Conservation (phyloP, 2,329 filamentous ascomycete genomes). For the Aureobasidium lini region DNA sequence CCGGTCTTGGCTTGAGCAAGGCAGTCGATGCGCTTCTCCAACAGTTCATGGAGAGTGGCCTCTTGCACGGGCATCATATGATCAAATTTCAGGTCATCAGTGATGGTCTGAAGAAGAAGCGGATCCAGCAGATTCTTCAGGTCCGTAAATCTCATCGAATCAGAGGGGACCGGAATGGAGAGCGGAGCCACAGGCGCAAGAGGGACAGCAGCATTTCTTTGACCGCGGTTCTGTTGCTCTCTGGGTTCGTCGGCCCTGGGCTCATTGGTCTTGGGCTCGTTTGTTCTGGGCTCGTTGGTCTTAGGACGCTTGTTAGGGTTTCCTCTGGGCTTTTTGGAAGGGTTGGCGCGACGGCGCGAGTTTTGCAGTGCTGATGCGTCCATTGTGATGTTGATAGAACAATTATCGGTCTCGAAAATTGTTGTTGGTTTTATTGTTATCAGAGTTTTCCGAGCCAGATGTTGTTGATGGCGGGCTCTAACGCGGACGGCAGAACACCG, state of each 20-base stretch:
- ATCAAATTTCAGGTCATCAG: slow-evolving; percentile 21
- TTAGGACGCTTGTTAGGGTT: slow-evolving; percentile 7
- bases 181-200: slow-evolving; percentile 7
- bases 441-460: not conserved
- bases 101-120: slow-evolving; percentile 67
- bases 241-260: not conserved
- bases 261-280: not conserved
- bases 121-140: slow-evolving; percentile 67
- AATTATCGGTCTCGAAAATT: not conserved
- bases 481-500: slow-evolving; percentile 3
- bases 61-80: slow-evolving; percentile 48
- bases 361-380: slow-evolving; percentile 8
- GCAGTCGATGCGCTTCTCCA: slow-evolving; percentile 43
- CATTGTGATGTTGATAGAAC: not conserved
- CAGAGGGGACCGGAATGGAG: not conserved
- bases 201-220: not conserved
- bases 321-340: slow-evolving; percentile 6
- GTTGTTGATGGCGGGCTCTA: not conserved
- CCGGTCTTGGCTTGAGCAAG: slow-evolving; percentile 69
- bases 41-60: slow-evolving; percentile 45
- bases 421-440: not conserved
- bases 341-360: slow-evolving; percentile 10
- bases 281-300: not conserved
- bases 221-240: not conserved
- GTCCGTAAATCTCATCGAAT: slow-evolving; percentile 55